A percentile compares a stretch with the other conserved stretches of the same genome.
Evolutionary conservation across 129 eudicot genomes (phyloP).

Genomic region (Helianthus annuus): HanXRQr2.0-SUNRISE NC_035436.2:198816491-198816990

Average conservation of each 20-base stretch:
- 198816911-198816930: not conserved
- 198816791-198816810: not conserved
- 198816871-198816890: not conserved
- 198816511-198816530: too few species aligned
- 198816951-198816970: too few species aligned
- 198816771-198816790: not conserved
- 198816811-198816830: not conserved
- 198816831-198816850: constrained; percentile 9
- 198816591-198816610: too few species aligned
- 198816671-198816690: too few species aligned
- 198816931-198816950: too few species aligned
- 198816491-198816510: too few species aligned
- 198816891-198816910: not conserved
- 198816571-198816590: too few species aligned
- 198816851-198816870: not conserved
- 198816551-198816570: too few species aligned
- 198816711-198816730: not conserved
- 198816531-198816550: too few species aligned
- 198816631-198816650: too few species aligned
- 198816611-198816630: too few species aligned
- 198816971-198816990: too few species aligned
- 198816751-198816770: not conserved
- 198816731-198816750: not conserved
- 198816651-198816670: not conserved
- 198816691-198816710: not conserved